phyloP scores from a whole-genome alignment of 2,329 filamentous ascomycete genomes.

The Verruconis gallopava region DNA sequence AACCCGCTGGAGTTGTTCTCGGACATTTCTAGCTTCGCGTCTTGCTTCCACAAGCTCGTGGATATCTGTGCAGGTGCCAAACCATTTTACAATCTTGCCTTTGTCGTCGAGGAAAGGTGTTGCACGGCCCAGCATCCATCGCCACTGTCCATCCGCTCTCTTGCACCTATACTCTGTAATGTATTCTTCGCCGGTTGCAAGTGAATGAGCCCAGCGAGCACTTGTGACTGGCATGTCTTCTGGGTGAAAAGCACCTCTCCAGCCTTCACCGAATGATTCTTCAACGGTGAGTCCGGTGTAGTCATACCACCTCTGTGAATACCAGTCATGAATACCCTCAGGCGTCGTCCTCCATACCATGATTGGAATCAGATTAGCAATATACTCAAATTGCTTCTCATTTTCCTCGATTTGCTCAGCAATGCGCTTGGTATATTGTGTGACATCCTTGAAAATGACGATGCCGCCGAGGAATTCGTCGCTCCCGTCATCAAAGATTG shows the following conservation, averaged over 20 bases:
- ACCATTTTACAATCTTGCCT: constrained; percentile 64
- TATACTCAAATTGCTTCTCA: constrained; percentile 60
- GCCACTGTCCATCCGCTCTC: constrained; percentile 54
- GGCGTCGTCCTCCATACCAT: constrained; percentile 60
- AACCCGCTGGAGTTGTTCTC: constrained; percentile 59
- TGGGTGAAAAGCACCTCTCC: constrained; percentile 53
- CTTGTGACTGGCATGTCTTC: constrained; percentile 50
- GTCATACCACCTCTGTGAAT: constrained; percentile 65
- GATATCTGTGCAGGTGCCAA: constrained; percentile 68
- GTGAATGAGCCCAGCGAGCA: constrained; percentile 47
- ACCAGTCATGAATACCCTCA: constrained; percentile 58
- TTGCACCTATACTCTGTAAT: constrained; percentile 57
- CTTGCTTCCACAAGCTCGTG: constrained; percentile 61
- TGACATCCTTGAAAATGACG: constrained; percentile 60
- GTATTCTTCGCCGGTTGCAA: constrained; percentile 56
- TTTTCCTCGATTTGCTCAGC: constrained; percentile 56
- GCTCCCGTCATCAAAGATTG: constrained; percentile 51
- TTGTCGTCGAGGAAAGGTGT: constrained; percentile 54
- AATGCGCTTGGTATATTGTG: constrained; percentile 55
- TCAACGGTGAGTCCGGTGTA: constrained; percentile 57
- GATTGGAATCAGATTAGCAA: constrained; percentile 50
- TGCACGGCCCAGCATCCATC: constrained; percentile 67
- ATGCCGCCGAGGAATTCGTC: constrained; percentile 64
- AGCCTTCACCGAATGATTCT: constrained; percentile 48
- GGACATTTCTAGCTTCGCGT: constrained; percentile 49